Evolutionary conservation across 2,329 filamentous ascomycete species (phyloP), one percentile per base, ranked within the genome.

Genomic region (Monosporascus sp.): DNA sequence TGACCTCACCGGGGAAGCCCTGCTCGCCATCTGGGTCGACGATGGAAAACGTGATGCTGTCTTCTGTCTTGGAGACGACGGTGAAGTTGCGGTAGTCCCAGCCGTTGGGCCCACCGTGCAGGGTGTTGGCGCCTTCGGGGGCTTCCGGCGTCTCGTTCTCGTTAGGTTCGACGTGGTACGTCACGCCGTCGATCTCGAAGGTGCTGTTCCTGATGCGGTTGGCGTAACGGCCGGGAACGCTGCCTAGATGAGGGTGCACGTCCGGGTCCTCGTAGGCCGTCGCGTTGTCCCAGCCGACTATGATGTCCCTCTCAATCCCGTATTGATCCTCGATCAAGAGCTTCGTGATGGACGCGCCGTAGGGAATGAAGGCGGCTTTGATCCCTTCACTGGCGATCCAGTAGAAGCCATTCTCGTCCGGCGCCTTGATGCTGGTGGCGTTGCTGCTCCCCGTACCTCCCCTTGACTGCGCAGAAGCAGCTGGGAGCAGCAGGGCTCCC

Each of bases 21-120:
- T 89, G 78, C 65, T 86, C 80, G 60, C 86, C 87, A 67, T 87
- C 87, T 1, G 81, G 77, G 64, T 93, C 89, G 51, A 85, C 79
- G 46, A 93, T 77, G 54, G 81, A 83, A 69, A 92, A 93, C 42
- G 87, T 90, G 68, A 93, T 88, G 65, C 81, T 86, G 66, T 76
- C 75, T 47, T 74, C 69, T 11, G 82, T 84, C 70, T 90, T 79
- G 3, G 85, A 74, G n/a, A 85, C 81, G 22, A 92, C 83, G 27
- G 85, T 89, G 69, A 88, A 93, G 72, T 91, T 89, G 58, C 86
- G 79, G 72, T 79, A 89, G 67, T 91, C 88, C 85, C 88, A 90
- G 46, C 86, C 86, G 61, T 88, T 75, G 1, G 81, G 76, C 7
- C 85, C 86, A 49, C 86, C 86, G 66, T 90, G 87, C 39, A 90